A percentile compares a stretch with the other conserved stretches of the same genome.
Evolutionary conservation across 2,329 filamentous ascomycete genomes (phyloP).

Genomic region (Alternaria sp.): DNA sequence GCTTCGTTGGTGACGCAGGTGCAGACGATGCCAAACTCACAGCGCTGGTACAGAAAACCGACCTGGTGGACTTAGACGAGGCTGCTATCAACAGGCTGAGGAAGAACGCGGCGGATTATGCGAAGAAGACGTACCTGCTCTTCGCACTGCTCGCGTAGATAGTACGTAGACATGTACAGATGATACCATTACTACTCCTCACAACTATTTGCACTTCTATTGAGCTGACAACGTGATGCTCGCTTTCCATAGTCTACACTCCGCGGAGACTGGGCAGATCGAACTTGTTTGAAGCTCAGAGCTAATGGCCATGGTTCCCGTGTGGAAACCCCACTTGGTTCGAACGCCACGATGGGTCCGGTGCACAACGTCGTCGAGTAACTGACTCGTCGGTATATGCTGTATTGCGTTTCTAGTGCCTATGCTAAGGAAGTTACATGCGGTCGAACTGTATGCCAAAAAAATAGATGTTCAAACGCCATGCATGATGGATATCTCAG

Average conservation of each 20-base stretch:
- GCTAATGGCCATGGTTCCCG: not conserved
- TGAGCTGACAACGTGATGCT: not conserved
- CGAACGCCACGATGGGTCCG: not conserved
- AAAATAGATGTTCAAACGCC: not conserved
- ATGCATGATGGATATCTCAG: conserved; percentile 7
- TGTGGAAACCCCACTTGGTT: not conserved
- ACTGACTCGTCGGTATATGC: no score
- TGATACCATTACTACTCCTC: not conserved
- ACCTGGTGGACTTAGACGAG: conserved; percentile 55
- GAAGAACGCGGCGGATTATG: conserved; percentile 76
- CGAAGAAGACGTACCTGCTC: conserved; percentile 79
- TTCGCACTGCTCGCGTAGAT: conserved; percentile 71
- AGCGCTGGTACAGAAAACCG: conserved; percentile 42
- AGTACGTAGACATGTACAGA: not conserved
- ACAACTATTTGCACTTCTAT: not conserved
- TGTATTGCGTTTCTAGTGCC: not conserved
- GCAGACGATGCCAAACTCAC: conserved; percentile 7
- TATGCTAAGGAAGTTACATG: not conserved
- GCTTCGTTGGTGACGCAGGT: conserved; percentile 23
- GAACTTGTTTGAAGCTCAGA: not conserved
- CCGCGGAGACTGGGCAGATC: not conserved
- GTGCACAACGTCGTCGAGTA: not conserved
- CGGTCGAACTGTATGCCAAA: not conserved
- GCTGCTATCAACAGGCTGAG: conserved; percentile 60
- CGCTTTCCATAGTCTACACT: not conserved